Base-by-base conservation (phyloP, 208 protist species). In the Crithidia brevicula region DNA sequence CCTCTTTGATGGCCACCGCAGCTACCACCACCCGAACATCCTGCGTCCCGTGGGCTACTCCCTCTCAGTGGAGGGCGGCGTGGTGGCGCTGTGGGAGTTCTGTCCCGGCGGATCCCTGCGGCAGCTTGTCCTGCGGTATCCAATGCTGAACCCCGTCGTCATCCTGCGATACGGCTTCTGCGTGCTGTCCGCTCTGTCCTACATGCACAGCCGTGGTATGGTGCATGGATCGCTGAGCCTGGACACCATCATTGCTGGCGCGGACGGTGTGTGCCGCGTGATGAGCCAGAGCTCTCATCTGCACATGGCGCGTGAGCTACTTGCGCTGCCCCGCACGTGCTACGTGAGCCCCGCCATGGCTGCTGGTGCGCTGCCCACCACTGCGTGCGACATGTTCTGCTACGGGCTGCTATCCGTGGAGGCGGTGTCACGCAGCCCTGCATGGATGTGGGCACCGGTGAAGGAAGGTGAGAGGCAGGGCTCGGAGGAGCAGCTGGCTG, bases 281-380 rank as follows among this genome's bases (percentile, higher is more conserved):
- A 75, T 59, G 0, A 76, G 88, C 31, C 74, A 92, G 45, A 85
- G 75, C 15, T 49, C 61, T 1, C 59, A 68, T 30, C 15, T 11
- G 9, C 23, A 16, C 16, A 1, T 52, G 22, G 51, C 51, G 27
- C 59, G 70, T 15, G 28, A 66, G 46, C 52, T 84, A 56, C 67
- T 82, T 43, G 46, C 58, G 46, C 57, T 80, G 33, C 59, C 28
- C 36, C 74, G 23, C 51, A 63, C 18, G 38, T 82, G 47, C 86
- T 81, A 94, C 78, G 84, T 88, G 79, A 82, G 86, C 45, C 89
- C 84, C 1, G 89, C 88, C 43, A 83, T 87, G 51, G 81, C 82
- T 23, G 56, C 53, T 18, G 85, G 86, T 6, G 71, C 68, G 33
- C 67, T 61, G 25, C 69, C 70, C 27, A 85, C 76, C 18, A 42